phyloP scores from a whole-genome alignment of 208 protist species.

The Borovskyia barvae region DNA sequence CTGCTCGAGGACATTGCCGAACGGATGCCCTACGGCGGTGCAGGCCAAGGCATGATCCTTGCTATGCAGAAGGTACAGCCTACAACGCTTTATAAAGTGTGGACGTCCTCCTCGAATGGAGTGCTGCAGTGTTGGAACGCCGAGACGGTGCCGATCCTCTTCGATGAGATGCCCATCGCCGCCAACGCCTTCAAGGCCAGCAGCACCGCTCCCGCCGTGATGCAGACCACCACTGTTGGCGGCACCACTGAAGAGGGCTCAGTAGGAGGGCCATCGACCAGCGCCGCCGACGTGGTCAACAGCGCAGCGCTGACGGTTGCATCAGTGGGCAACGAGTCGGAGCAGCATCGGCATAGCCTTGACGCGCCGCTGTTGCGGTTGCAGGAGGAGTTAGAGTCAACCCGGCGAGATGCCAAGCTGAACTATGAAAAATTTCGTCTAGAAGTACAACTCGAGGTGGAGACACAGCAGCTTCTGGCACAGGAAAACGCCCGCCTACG shows the following conservation, averaged over 20 bases:
- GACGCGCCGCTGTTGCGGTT: slow-evolving; percentile 12
- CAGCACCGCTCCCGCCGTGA: neutral
- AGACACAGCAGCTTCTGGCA: slow-evolving; percentile 24
- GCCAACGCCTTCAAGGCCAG: neutral
- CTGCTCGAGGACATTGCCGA: slow-evolving; percentile 62
- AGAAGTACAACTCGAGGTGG: slow-evolving; percentile 21
- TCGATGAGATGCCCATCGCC: slow-evolving; percentile 26
- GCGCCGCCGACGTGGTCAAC: neutral
- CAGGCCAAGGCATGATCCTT: slow-evolving; percentile 37
- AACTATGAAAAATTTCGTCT: slow-evolving; percentile 30
- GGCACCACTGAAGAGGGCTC: neutral
- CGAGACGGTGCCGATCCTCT: slow-evolving; percentile 68
- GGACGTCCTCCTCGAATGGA: slow-evolving; percentile 61
- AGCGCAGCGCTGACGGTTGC: slow-evolving; percentile 7
- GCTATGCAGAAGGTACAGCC: slow-evolving; percentile 62
- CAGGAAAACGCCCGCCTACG: slow-evolving; percentile 28
- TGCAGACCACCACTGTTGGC: no score
- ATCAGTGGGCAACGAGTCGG: slow-evolving; percentile 5
- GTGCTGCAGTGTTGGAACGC: slow-evolving; percentile 86
- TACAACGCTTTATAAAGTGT: slow-evolving; percentile 66
- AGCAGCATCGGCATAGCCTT: no score
- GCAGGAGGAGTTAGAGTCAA: slow-evolving; percentile 20
- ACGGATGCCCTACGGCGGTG: slow-evolving; percentile 30
- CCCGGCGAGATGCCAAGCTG: slow-evolving; percentile 20
- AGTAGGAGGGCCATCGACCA: neutral